Percentiles rank a stretch among this genome's conserved stretches.
Evolutionary conservation across 768 basidiomycete genomes (phyloP).

Genomic region (Tubosaeta sp.): DNA sequence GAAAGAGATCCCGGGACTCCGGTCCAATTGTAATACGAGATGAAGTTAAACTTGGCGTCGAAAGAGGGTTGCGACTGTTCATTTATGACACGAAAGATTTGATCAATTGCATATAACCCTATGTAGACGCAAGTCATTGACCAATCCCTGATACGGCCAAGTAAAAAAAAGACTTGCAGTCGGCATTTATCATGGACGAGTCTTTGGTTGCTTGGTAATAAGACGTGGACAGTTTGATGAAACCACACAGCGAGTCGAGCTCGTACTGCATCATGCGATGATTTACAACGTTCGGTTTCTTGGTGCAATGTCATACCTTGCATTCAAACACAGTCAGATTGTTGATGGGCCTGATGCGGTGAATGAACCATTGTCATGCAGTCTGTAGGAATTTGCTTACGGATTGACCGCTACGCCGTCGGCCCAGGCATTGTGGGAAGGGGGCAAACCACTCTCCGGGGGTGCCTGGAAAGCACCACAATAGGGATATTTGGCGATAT

Average conservation of each 20-base stretch:
- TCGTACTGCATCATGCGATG: slow-evolving; percentile 50
- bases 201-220: slow-evolving; percentile 74
- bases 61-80: slow-evolving; percentile 74
- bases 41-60: slow-evolving; percentile 64
- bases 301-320: slow-evolving; percentile 45
- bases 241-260: slow-evolving; percentile 73
- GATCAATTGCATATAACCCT: slow-evolving; percentile 67
- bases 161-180: slow-evolving; percentile 44
- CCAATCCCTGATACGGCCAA: background rate
- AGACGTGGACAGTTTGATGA: slow-evolving; percentile 70
- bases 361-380: background rate
- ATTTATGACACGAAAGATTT: slow-evolving; percentile 71
- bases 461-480: slow-evolving; percentile 83
- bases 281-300: background rate
- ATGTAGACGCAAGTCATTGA: background rate
- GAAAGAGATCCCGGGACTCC: slow-evolving; percentile 57
- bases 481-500: slow-evolving; percentile 69
- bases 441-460: slow-evolving; percentile 62
- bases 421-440: slow-evolving; percentile 66
- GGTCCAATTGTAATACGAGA: slow-evolving; percentile 82
- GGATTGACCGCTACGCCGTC: slow-evolving; percentile 69
- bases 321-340: slow-evolving; percentile 75
- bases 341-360: slow-evolving; percentile 51
- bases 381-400: slow-evolving; percentile 37
- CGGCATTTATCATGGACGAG: slow-evolving; percentile 61